Evolutionary conservation across 2,329 filamentous ascomycete genomes (phyloP).

Genomic region (Coniella vitis): DNA sequence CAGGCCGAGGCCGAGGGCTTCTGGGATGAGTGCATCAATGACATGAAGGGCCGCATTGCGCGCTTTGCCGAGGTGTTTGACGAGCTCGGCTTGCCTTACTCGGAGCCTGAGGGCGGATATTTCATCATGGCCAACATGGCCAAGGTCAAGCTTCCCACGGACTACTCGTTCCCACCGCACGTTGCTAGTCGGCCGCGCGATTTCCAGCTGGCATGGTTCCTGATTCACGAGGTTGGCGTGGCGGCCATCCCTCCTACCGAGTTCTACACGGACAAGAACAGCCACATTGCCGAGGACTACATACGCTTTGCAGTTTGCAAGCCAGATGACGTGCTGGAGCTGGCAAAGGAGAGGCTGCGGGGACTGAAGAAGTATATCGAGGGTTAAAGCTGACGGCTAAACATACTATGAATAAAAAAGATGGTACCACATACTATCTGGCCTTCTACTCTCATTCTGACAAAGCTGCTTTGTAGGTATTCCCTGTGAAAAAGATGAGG

Average conservation of each 20-base stretch:
- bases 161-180: constrained; percentile 84
- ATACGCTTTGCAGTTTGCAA: constrained; percentile 96
- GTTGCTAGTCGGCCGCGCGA: constrained; percentile 82
- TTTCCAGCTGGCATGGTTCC: constrained; percentile 92
- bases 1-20: constrained; percentile 78
- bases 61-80: constrained; percentile 77
- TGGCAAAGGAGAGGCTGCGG: constrained; percentile 67
- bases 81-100: constrained; percentile 73
- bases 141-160: constrained; percentile 74
- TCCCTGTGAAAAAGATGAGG: not conserved
- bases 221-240: constrained; percentile 93
- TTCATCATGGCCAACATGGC: constrained; percentile 93
- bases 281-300: constrained; percentile 84
- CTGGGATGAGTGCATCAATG: constrained; percentile 74
- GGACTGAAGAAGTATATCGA: constrained; percentile 66
- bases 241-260: constrained; percentile 95
- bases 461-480: not conserved
- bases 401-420: too few species aligned
- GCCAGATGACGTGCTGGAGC: constrained; percentile 75
- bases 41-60: constrained; percentile 87
- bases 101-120: constrained; percentile 92
- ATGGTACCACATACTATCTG: too few species aligned
- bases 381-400: not conserved
- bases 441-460: too few species aligned
- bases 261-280: constrained; percentile 84